Base-by-base conservation (phyloP, 2,329 filamentous ascomycete species). In the Aureobasidium sp. region DNA sequence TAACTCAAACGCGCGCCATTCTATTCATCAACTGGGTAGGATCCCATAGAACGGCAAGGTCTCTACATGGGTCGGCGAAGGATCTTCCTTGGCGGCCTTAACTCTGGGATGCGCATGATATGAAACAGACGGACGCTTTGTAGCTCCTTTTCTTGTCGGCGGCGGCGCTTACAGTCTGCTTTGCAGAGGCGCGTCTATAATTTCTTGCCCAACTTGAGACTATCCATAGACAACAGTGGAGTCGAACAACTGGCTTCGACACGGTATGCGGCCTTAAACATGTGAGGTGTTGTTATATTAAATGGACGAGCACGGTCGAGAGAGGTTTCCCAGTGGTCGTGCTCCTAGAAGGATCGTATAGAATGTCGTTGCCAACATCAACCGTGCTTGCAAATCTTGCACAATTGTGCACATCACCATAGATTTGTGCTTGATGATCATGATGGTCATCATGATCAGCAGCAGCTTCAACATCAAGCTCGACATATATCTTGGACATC, bases 111-210 rank as follows among this genome's bases (percentile, higher is more conserved):
- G n/a, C 23, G 48, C 47, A 52, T 52, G n/a, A 27, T 27, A 46
- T 52, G 48, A 52, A 52, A 52, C 48, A 52, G 48, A 52, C 48
- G 48, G 32, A 32, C 48, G 20, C 48, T 52, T 52, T 46, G 12
- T 23, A 27, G 48, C 48, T 34, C 5, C 48, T 37, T 37, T 52
- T 36, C 47, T 32, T 23, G 32, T 37, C 48, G 20, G 48, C 48
- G 48, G 32, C 20, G 32, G 48, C 32, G 48, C 48, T 52, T 52
- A 52, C 12, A 17, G 32, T 52, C 32, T 50, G 42, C 37, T 41
- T 20, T 46, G 9, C 42, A 50, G 4, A 6, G 3, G 23, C 5
- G 1, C 9, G 20, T 50, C 3, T 15, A 9, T 12, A 1, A 12
- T 10, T 13, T 2, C 20, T 9, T 9, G 29, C 10, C 46, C 29